Evolutionary conservation across 1,284 basidiomycete species (phyloP), one percentile per base, ranked within the genome.

Genomic region (Sanghuangporus weigelae): DNA sequence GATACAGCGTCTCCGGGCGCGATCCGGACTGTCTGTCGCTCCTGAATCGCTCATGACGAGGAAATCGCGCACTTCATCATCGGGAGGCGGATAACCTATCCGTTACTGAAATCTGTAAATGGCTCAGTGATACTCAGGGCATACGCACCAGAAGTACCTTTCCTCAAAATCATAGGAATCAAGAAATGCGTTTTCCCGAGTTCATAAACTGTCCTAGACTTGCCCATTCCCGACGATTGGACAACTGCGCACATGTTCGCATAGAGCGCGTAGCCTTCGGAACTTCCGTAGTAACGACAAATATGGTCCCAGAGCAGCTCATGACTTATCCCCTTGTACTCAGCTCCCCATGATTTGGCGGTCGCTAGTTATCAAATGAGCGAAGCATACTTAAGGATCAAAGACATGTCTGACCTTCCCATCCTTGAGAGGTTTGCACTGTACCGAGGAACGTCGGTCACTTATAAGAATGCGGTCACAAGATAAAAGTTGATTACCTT

Each of bases 201-300:
- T 23, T 59, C 39, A 38, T 50, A 8, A 7, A 59, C 49, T 3
- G 36, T 10, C 14, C 58, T 19, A 6, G 58, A 59, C 31, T 59
- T 59, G 7, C 58, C 58, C 58, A 46, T 59, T 16, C 58, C 58
- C 11, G 58, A 59, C 0, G 58, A 59, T 36, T 59, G 58, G 11
- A 59, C 31, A 23, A 59, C 35, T 12, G 58, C 39, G 50, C 58
- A 59, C 10, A 35, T 19, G 48, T 59, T 49, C 11, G 46, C 58
- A 36, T 59, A 59, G 6, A 11, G 39, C 26, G 21, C 19, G 11
- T n/a, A 21, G 8, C 7, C 23, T 5, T 39, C 14, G 39, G 21
- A 12, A 16, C 8, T 2, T 12, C 12, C 2, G 55, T 39, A 21
- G 39, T 39, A 57, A 7, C 12, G 6, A 7, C 10, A 7, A n/a